Percentiles rank a stretch among this genome's conserved stretches.
Evolutionary conservation across 192 early-diverging fungal species (phyloP).

Genomic region (Coemansia sp.): DNA sequence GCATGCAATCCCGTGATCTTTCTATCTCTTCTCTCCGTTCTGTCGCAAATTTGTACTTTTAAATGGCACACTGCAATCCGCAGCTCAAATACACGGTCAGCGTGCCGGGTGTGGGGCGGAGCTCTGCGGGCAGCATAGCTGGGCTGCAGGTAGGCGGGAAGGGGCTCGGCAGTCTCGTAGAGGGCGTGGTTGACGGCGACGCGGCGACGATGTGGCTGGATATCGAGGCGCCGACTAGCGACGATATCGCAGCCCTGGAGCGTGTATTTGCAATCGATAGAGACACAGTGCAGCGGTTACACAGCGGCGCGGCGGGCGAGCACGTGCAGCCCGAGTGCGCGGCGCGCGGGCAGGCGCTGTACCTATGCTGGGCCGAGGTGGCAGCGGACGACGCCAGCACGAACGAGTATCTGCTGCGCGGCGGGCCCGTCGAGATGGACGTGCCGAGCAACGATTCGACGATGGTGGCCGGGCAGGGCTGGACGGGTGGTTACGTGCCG

Average conservation of each 20-base stretch:
- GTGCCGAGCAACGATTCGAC: neutral
- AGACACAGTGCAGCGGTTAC: conserved; percentile 2
- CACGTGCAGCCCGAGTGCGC: conserved; percentile 19
- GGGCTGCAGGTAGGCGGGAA: conserved; percentile 10
- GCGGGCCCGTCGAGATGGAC: neutral
- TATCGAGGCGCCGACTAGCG: conserved; percentile 14
- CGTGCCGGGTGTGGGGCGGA: conserved; percentile 27
- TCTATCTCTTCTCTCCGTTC: neutral
- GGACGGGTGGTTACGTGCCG: conserved; percentile 36
- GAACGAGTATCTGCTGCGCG: conserved; percentile 13
- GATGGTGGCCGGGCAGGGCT: conserved; percentile 1
- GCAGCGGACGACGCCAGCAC: conserved; percentile 6
- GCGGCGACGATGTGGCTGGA: conserved; percentile 36
- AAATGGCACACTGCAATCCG: neutral
- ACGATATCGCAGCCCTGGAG: conserved; percentile 31
- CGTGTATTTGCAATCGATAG: conserved; percentile 34
- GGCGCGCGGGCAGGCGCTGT: conserved; percentile 16
- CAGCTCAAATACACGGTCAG: conserved; percentile 28
- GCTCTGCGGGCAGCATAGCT: conserved; percentile 5
- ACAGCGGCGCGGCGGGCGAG: neutral
- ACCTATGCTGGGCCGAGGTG: conserved; percentile 45
- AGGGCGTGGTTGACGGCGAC: conserved; percentile 5
- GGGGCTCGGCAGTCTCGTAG: conserved; percentile 17
- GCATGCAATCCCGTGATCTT: neutral
- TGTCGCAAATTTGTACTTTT: neutral